Evolutionary conservation across 352 stramenopile genomes (phyloP).

Genomic region (Phytophthora hibernalis): DNA sequence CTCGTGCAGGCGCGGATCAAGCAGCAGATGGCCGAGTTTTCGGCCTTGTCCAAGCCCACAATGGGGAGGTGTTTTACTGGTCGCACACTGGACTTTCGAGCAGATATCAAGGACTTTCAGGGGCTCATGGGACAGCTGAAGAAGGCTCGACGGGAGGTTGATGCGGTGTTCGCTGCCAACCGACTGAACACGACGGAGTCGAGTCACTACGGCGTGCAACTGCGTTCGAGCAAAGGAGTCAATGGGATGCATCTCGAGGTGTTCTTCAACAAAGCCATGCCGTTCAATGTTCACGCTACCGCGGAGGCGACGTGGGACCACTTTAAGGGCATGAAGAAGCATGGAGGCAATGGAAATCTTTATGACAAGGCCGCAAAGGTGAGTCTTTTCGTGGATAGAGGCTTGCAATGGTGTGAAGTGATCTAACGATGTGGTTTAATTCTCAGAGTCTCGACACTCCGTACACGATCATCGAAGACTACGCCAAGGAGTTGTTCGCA

Average conservation of each 20-base stretch:
- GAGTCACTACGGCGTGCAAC: slow-evolving; percentile 37
- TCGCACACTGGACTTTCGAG: slow-evolving; percentile 29
- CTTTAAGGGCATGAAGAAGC: slow-evolving; percentile 49
- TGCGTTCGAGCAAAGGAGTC: slow-evolving; percentile 28
- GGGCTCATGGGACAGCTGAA: slow-evolving; percentile 28
- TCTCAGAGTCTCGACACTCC: slow-evolving; percentile 31
- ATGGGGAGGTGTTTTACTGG: slow-evolving; percentile 22
- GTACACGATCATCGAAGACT: slow-evolving; percentile 41
- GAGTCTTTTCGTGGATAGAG: background rate
- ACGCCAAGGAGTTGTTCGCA: slow-evolving; percentile 37
- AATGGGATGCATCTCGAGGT: slow-evolving; percentile 37
- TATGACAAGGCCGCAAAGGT: slow-evolving; percentile 44
- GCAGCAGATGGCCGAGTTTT: slow-evolving; percentile 36
- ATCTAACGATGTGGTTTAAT: slow-evolving; percentile 1
- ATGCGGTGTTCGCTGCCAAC: slow-evolving; percentile 38
- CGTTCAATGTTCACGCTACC: slow-evolving; percentile 41
- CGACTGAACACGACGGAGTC: slow-evolving; percentile 37
- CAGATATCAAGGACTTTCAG: slow-evolving; percentile 31
- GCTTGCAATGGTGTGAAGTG: background rate
- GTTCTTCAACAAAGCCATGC: slow-evolving; percentile 47
- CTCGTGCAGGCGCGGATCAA: slow-evolving; percentile 40
- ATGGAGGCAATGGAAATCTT: slow-evolving; percentile 40
- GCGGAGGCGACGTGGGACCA: slow-evolving; percentile 44
- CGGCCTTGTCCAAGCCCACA: slow-evolving; percentile 23
- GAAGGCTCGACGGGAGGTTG: slow-evolving; percentile 26